Conservation (phyloP, 1,284 basidiomycete species). For the Phellopilus nigrolimitatus region DNA sequence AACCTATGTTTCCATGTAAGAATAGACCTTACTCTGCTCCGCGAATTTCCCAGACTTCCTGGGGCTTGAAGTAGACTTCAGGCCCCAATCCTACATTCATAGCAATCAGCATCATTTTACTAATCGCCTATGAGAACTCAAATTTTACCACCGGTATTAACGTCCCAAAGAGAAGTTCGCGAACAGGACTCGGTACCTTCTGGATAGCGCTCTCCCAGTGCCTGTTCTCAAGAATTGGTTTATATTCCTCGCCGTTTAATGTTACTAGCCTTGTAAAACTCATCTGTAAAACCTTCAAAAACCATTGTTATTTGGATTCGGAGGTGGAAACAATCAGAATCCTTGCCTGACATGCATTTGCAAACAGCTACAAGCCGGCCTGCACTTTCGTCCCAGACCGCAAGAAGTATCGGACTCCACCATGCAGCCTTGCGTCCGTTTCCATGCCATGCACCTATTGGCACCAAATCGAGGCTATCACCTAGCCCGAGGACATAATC, state of each 20-base stretch:
- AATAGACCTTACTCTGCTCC: constrained; percentile 71
- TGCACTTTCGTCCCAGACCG: constrained; percentile 67
- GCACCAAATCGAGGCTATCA: constrained; percentile 55
- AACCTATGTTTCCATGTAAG: not conserved
- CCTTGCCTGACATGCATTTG: constrained; percentile 79
- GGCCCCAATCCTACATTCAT: constrained; percentile 60
- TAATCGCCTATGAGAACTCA: constrained; percentile 6
- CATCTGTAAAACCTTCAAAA: constrained; percentile 76
- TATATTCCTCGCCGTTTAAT: not conserved
- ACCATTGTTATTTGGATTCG: constrained; percentile 9
- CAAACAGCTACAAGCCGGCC: constrained; percentile 78
- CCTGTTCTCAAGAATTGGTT: constrained; percentile 32
- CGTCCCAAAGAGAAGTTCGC: constrained; percentile 52
- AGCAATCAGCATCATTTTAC: constrained; percentile 12
- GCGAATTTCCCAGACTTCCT: constrained; percentile 88
- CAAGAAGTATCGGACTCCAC: constrained; percentile 91
- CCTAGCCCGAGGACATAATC: constrained; percentile 65
- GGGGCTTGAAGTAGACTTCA: constrained; percentile 80
- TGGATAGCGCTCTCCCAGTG: constrained; percentile 59
- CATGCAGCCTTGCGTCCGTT: constrained; percentile 89
- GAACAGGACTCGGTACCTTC: constrained; percentile 66
- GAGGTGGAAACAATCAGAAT: not conserved
- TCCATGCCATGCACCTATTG: constrained; percentile 86
- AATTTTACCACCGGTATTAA: constrained; percentile 61
- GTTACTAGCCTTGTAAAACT: constrained; percentile 68